Conservation (phyloP, 495 filamentous ascomycete genomes). For the Xylaria longipes region DNA sequence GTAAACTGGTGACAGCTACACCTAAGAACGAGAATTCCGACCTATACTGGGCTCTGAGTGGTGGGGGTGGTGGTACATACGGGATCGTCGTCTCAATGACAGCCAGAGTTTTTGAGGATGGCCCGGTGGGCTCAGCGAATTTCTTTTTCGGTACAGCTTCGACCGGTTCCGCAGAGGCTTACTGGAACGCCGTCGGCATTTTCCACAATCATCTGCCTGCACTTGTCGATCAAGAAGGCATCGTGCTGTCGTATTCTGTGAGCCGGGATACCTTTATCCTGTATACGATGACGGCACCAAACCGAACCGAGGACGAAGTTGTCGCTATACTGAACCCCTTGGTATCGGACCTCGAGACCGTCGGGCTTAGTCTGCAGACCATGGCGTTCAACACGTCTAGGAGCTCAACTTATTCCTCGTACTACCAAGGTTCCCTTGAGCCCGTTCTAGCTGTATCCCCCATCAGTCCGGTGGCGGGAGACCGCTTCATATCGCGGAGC, state of each 20-base stretch:
- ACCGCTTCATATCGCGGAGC: neutral
- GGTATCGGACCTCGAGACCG: neutral
- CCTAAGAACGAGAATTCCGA: conserved; percentile 54
- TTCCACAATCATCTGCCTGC: conserved; percentile 50
- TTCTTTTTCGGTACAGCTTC: neutral
- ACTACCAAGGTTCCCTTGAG: neutral
- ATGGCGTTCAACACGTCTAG: neutral
- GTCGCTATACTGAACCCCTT: neutral
- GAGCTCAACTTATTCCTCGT: neutral
- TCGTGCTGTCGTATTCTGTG: neutral
- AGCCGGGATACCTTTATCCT: neutral
- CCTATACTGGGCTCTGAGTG: conserved; percentile 69
- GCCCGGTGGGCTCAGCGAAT: conserved; percentile 27
- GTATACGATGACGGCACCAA: neutral
- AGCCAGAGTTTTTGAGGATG: conserved; percentile 49
- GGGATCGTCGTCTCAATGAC: conserved; percentile 62
- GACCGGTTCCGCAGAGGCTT: conserved; percentile 35
- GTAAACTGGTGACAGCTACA: conserved; percentile 59
- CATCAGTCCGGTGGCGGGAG: neutral
- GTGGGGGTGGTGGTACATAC: conserved; percentile 64
- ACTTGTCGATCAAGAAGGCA: conserved; percentile 10
- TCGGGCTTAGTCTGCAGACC: neutral
- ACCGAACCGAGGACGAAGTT: neutral
- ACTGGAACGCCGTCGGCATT: conserved; percentile 46
- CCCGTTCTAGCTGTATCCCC: neutral